These are phyloP conservation scores for Hyphopichia homilentoma DNA, from an alignment of 805 yeast genomes.

Conservation along the genomic window DNA sequence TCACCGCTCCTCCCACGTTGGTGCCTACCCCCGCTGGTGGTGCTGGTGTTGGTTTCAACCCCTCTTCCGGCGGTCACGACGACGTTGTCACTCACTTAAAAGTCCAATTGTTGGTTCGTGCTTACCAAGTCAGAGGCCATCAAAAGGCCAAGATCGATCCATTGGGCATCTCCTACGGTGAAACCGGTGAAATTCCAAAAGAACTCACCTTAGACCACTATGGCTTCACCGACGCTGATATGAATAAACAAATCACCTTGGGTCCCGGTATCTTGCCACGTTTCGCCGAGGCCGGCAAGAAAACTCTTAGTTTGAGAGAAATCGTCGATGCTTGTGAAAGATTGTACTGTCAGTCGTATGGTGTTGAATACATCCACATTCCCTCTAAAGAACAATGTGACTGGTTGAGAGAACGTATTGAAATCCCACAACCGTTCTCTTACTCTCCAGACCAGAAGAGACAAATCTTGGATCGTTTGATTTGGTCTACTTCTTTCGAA, in stretches of 20 bases:
- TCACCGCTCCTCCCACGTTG: conserved; percentile 86
- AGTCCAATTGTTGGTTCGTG: conserved; percentile 94
- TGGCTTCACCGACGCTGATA: conserved; percentile 83
- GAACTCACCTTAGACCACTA: conserved; percentile 91
- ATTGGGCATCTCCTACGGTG: conserved; percentile 84
- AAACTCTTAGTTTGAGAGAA: conserved; percentile 70
- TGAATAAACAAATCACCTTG: conserved; percentile 76
- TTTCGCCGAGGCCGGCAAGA: conserved; percentile 65
- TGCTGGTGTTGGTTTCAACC: conserved; percentile 54
- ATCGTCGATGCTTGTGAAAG: conserved; percentile 74
- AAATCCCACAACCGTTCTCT: conserved; percentile 83
- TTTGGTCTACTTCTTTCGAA: conserved; percentile 96
- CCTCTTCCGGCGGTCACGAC: conserved; percentile 45
- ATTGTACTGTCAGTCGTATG: conserved; percentile 84
- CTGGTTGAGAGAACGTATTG: conserved; percentile 96
- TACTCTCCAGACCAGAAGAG: conserved; percentile 87
- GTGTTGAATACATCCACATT: conserved; percentile 94
- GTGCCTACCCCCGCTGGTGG: conserved; percentile 82
- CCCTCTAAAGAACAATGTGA: conserved; percentile 95
- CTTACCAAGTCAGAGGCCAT: conserved; percentile 98
- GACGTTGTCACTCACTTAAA: conserved; percentile 86
- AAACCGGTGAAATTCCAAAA: conserved; percentile 61
- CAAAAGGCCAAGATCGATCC: conserved; percentile 95
- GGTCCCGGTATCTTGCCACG: conserved; percentile 98
- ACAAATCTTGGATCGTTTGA: conserved; percentile 91